These are phyloP conservation scores for Starmerella kuoi DNA, from an alignment of 805 yeast species.

Conservation along the genomic window DNA sequence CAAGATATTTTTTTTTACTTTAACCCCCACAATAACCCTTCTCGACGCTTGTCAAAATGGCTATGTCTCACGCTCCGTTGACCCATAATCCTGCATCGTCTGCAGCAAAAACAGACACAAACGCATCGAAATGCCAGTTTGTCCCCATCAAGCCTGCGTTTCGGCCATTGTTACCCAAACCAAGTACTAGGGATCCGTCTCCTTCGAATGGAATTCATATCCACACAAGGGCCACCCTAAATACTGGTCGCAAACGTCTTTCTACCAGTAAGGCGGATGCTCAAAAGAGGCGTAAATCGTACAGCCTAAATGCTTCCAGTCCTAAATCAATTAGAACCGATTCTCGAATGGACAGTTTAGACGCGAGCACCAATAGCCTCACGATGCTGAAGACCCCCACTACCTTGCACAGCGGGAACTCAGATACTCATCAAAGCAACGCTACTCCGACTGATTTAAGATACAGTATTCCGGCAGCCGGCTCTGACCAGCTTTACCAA, in stretches of 20 bases:
- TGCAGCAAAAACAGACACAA: too few relatives aligned
- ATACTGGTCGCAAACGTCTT: slow-evolving; percentile 9
- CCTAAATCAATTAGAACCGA: neutral
- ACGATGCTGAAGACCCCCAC: too few relatives aligned
- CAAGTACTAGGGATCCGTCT: slow-evolving; percentile 13
- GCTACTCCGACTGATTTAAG: too few relatives aligned
- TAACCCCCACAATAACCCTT: too few relatives aligned
- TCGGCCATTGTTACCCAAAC: slow-evolving; percentile 30
- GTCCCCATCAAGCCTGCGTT: slow-evolving; percentile 30
- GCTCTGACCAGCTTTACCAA: too few relatives aligned
- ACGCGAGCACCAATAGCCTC: too few relatives aligned
- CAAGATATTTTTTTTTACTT: too few relatives aligned
- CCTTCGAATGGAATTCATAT: slow-evolving; percentile 9
- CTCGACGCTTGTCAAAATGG: neutral
- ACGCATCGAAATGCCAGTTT: slow-evolving; percentile 15
- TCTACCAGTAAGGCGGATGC: slow-evolving; percentile 2
- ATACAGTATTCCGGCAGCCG: too few relatives aligned
- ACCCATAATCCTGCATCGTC: too few relatives aligned
- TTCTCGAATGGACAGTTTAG: too few relatives aligned
- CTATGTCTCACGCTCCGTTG: neutral
- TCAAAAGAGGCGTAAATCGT: neutral
- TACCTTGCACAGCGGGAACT: too few relatives aligned
- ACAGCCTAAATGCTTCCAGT: neutral
- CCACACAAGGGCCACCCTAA: slow-evolving; percentile 14
- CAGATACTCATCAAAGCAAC: too few relatives aligned